These are phyloP conservation scores for Cladophialophora exuberans DNA, from an alignment of 2,329 filamentous ascomycete genomes.

Conservation along the genomic window DNA sequence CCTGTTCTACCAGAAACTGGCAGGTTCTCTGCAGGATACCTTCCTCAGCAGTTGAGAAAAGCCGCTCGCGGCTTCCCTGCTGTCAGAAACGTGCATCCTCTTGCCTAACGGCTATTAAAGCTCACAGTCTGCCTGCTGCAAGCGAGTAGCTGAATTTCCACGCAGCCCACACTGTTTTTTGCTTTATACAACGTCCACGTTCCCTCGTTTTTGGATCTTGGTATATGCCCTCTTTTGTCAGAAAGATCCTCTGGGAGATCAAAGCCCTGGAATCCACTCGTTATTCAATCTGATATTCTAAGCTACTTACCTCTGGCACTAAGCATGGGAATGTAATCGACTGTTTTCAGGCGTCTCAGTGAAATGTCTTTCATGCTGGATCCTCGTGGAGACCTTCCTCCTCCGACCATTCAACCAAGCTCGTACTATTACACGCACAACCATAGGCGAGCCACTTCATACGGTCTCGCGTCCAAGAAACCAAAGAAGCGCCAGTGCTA, in stretches of 20 bases:
- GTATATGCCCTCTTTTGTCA: slow-evolving; percentile 2
- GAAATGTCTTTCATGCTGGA: slow-evolving; percentile 21
- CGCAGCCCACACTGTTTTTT: no score
- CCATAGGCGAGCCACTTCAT: slow-evolving; percentile 12
- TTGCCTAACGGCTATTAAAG: no score
- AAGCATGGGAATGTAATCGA: background rate
- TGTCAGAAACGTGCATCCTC: no score
- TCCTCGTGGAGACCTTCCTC: slow-evolving; percentile 25
- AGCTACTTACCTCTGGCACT: background rate
- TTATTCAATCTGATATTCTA: background rate
- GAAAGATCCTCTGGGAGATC: background rate
- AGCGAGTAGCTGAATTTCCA: no score
- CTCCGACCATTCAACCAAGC: slow-evolving; percentile 21
- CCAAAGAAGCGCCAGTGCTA: slow-evolving; percentile 30
- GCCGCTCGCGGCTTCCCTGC: no score
- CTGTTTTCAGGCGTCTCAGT: background rate
- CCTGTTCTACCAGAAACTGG: no score
- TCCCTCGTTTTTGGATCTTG: slow-evolving; percentile 2
- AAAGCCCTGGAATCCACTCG: background rate
- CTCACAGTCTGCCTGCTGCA: no score
- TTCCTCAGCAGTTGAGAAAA: no score
- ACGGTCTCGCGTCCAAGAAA: slow-evolving; percentile 20
- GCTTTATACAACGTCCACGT: no score
- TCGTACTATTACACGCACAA: slow-evolving; percentile 20
- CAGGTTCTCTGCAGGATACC: no score